phyloP scores from a whole-genome alignment of 495 filamentous ascomycete species.

The Hypoxylon subgilvum region DNA sequence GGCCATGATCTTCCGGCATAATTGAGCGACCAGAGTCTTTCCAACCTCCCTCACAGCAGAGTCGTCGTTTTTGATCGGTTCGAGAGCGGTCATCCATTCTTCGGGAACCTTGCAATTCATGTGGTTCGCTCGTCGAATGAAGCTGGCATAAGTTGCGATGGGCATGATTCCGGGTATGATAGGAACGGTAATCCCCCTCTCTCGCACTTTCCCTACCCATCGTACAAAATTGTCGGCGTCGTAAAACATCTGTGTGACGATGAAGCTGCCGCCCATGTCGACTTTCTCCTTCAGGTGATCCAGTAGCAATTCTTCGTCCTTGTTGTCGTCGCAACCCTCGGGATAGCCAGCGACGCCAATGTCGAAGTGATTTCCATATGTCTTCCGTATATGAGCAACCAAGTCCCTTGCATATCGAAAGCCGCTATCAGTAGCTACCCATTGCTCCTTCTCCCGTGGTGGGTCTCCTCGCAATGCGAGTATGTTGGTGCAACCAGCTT shows the following conservation, averaged over 20 bases:
- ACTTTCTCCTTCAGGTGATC: conserved; percentile 98
- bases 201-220: conserved; percentile 87
- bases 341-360: conserved; percentile 98
- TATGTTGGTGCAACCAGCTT: conserved; percentile 97
- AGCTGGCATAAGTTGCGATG: conserved; percentile 91
- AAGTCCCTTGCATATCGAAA: conserved; percentile 94
- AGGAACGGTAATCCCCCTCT: conserved; percentile 82
- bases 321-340: conserved; percentile 92
- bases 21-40: conserved; percentile 84
- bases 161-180: conserved; percentile 99
- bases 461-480: conserved; percentile 94
- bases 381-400: conserved; percentile 86
- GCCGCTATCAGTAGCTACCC: conserved; percentile 82
- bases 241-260: conserved; percentile 99
- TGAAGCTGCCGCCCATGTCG: conserved; percentile 89
- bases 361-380: conserved; percentile 94
- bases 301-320: conserved; percentile 80
- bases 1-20: conserved; percentile 83
- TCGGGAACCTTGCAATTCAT: conserved; percentile 82
- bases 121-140: conserved; percentile 86
- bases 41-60: conserved; percentile 89
- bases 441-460: conserved; percentile 90
- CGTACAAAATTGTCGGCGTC: conserved; percentile 91
- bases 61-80: conserved; percentile 97
- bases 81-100: conserved; percentile 78